A percentile compares a stretch with the other conserved stretches of the same genome.
Evolutionary conservation across 2,329 filamentous ascomycete species (phyloP).

Genomic region (Pyricularia grisea): DNA sequence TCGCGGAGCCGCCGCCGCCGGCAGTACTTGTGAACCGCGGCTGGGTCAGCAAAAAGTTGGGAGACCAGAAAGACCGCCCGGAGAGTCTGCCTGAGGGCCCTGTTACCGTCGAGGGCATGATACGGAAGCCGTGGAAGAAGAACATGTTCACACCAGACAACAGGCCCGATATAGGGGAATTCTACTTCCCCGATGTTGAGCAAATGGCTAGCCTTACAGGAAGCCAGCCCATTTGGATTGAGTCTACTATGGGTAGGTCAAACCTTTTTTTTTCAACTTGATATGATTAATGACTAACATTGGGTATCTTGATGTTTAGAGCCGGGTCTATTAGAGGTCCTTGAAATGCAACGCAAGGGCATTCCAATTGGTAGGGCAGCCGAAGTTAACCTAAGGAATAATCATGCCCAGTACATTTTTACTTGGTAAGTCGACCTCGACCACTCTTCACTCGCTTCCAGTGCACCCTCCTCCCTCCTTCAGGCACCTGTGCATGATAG

Average conservation of each 20-base stretch:
- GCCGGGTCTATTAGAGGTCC: constrained; percentile 66
- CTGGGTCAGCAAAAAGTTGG: constrained; percentile 77
- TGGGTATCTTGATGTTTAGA: constrained; percentile 35
- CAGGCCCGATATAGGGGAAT: constrained; percentile 70
- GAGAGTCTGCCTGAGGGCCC: constrained; percentile 59
- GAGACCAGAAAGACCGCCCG: constrained; percentile 50
- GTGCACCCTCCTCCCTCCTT: background rate
- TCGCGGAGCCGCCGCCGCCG: constrained; percentile 22
- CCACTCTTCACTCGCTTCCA: background rate
- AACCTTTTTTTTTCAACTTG: background rate
- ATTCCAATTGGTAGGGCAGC: constrained; percentile 82
- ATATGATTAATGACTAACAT: background rate
- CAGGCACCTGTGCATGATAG: background rate
- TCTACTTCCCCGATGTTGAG: constrained; percentile 88
- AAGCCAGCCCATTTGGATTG: constrained; percentile 86
- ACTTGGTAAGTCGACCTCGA: constrained; percentile 64
- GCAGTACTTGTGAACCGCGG: constrained; percentile 84
- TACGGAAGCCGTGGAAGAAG: constrained; percentile 90
- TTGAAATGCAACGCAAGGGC: constrained; percentile 68
- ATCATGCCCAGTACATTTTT: constrained; percentile 97
- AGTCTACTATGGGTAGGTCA: constrained; percentile 78
- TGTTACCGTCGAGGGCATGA: constrained; percentile 72
- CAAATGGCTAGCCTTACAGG: constrained; percentile 82
- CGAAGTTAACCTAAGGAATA: constrained; percentile 90
- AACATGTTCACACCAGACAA: constrained; percentile 97